Conservation (phyloP, 2,329 filamentous ascomycete species). For the Pseudogymnoascus sp. region DNA sequence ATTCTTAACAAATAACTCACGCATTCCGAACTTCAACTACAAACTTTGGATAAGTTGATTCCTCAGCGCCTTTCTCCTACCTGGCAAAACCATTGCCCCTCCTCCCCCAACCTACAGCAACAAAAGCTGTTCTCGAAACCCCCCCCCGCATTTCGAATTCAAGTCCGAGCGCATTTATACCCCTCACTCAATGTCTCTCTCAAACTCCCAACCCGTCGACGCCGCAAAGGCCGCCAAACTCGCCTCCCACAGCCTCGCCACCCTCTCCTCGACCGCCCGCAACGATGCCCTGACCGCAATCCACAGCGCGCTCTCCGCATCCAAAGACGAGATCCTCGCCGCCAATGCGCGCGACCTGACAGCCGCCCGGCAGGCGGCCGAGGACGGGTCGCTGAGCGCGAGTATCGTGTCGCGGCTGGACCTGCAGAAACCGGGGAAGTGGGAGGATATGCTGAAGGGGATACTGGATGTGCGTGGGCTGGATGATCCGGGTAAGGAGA, state of each 20-base stretch:
- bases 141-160: slow-evolving; percentile 9
- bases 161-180: slow-evolving; percentile 9
- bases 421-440: slow-evolving; percentile 79
- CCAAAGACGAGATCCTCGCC: slow-evolving; percentile 68
- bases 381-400: slow-evolving; percentile 65
- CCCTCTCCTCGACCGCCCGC: slow-evolving; percentile 64
- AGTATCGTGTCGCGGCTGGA: slow-evolving; percentile 85
- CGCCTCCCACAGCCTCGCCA: slow-evolving; percentile 75
- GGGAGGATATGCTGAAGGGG: slow-evolving; percentile 94
- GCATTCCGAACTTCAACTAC: background rate
- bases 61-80: background rate
- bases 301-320: slow-evolving; percentile 62
- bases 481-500: slow-evolving; percentile 66
- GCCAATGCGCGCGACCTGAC: slow-evolving; percentile 82
- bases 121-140: slow-evolving; percentile 10
- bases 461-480: slow-evolving; percentile 81
- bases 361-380: slow-evolving; percentile 62
- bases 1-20: background rate
- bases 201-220: slow-evolving; percentile 69
- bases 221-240: slow-evolving; percentile 70
- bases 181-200: slow-evolving; percentile 65
- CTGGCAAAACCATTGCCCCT: background rate
- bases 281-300: slow-evolving; percentile 81
- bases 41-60: background rate
- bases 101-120: background rate